Conservation (phyloP, 1,139 yeast genomes). For the Hyphopichia khmerensis region DNA sequence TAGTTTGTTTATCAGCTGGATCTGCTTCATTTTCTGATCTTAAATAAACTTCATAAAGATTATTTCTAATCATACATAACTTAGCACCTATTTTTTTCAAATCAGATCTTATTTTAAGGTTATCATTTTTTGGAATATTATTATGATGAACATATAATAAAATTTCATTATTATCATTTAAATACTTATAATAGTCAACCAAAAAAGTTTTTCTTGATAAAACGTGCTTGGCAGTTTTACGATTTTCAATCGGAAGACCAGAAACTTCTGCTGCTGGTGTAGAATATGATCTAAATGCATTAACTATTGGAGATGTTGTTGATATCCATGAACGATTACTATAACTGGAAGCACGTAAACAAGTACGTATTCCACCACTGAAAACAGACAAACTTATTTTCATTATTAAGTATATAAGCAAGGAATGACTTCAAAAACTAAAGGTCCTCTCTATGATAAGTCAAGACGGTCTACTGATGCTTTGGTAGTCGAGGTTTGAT, state of each 20-base stretch:
- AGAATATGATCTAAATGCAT: background rate
- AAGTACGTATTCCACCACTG: background rate
- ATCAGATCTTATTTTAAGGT: conserved; percentile 59
- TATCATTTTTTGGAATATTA: conserved; percentile 70
- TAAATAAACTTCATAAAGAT: conserved; percentile 71
- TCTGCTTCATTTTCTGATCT: conserved; percentile 67
- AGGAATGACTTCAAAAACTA: no score
- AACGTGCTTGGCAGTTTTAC: conserved; percentile 52
- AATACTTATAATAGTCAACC: conserved; percentile 71
- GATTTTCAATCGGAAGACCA: conserved; percentile 7
- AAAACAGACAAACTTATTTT: background rate
- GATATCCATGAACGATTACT: background rate
- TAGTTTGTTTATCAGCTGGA: conserved; percentile 68
- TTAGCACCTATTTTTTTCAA: conserved; percentile 64
- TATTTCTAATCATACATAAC: conserved; percentile 65
- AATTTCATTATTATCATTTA: conserved; percentile 67
- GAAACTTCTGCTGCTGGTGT: background rate
- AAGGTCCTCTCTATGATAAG: no score
- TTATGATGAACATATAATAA: conserved; percentile 82
- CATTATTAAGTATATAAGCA: background rate
- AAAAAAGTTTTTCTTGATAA: conserved; percentile 79
- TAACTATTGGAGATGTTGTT: background rate
- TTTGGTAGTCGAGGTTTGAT: no score
- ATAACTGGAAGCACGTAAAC: background rate
- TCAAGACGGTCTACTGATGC: no score